These are phyloP conservation scores for Backusella westeae DNA, from an alignment of 192 early-diverging fungal species.

Conservation along the genomic window DNA sequence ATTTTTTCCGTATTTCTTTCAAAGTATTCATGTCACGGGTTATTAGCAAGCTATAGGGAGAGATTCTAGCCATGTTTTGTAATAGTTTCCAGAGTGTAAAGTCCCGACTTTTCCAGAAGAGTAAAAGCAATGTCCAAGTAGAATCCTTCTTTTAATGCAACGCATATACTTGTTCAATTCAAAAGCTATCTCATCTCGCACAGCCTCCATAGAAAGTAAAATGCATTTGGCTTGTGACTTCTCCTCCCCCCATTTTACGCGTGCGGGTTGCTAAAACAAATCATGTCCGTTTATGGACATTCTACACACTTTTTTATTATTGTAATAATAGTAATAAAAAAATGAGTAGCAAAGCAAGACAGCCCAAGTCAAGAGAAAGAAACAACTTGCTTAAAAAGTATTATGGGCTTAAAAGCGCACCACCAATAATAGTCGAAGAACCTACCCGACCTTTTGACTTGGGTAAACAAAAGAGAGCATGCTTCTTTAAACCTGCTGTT, in stretches of 20 bases:
- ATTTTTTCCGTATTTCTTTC: no score
- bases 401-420: slow-evolving; percentile 40
- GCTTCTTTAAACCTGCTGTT: background rate
- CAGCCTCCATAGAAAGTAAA: no score
- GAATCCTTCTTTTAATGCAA: no score
- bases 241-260: background rate
- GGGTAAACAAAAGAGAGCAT: slow-evolving; percentile 38
- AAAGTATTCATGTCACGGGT: no score
- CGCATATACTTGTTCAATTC: no score
- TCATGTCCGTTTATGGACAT: background rate
- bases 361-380: slow-evolving; percentile 11
- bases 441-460: slow-evolving; percentile 67
- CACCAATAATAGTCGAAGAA: slow-evolving; percentile 33
- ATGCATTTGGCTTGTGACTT: no score
- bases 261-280: background rate
- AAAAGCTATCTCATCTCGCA: no score
- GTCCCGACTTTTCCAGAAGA: no score
- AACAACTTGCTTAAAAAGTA: slow-evolving; percentile 55
- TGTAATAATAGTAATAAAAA: background rate
- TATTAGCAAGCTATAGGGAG: no score
- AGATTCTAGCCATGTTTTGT: no score
- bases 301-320: background rate
- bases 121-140: no score
- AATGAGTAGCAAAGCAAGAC: slow-evolving; percentile 3
- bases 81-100: no score